Conservation (phyloP, 306 rosid genomes). For the Rosa multiflora region DNA sequence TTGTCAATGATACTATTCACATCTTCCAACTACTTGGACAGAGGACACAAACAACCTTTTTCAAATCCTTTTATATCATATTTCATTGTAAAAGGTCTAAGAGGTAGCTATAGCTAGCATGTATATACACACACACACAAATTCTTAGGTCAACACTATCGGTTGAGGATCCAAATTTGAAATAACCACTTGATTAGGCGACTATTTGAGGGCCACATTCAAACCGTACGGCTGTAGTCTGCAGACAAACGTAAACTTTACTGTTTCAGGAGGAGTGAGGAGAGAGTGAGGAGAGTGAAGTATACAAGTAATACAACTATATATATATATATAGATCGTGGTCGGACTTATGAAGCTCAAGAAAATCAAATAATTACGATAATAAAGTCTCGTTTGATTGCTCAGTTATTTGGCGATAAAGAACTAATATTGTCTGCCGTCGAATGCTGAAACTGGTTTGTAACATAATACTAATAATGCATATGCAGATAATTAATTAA, state of each 20-base stretch:
- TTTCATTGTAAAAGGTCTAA: neutral
- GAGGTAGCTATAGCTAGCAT: neutral
- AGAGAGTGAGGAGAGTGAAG: neutral
- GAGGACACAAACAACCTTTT: neutral
- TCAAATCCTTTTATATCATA: neutral
- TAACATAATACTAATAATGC: neutral
- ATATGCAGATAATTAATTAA: neutral
- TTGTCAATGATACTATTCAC: neutral
- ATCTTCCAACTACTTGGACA: slow-evolving; percentile 2
- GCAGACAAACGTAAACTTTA: neutral
- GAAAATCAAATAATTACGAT: neutral
- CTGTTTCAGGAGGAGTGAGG: neutral
- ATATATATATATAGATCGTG: neutral
- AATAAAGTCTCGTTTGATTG: neutral
- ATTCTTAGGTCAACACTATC: neutral
- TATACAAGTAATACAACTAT: no score
- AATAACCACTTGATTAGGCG: neutral
- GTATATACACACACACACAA: no score
- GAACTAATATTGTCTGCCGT: neutral
- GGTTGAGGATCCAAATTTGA: neutral
- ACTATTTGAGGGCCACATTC: neutral
- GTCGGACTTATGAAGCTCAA: neutral
- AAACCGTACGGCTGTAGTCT: neutral
- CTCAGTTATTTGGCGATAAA: neutral
- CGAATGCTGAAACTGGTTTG: neutral